A percentile compares a stretch with the other conserved stretches of the same genome.
Conservation (phyloP, 805 yeast species). For the Kodamaea jinghongensis region DNA sequence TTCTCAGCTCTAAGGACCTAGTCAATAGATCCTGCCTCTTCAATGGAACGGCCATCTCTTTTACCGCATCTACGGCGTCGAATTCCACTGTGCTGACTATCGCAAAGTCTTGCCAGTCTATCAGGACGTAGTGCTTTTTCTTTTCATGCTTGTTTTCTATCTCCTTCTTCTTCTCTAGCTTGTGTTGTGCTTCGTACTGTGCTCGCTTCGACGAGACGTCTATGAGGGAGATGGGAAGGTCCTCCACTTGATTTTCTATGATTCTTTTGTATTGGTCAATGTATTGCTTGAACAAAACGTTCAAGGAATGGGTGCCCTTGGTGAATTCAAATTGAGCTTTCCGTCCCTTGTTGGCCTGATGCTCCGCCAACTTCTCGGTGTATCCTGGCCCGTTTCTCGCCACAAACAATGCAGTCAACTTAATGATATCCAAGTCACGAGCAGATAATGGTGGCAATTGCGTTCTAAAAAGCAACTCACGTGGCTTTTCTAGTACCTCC, state of each 20-base stretch:
- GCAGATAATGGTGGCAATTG: slow-evolving; percentile 46
- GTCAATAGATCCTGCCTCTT: slow-evolving; percentile 56
- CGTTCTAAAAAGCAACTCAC: slow-evolving; percentile 9
- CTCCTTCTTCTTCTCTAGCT: slow-evolving; percentile 27
- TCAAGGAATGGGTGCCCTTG: slow-evolving; percentile 55
- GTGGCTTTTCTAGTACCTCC: slow-evolving; percentile 2
- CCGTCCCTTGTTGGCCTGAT: slow-evolving; percentile 36
- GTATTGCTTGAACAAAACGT: slow-evolving; percentile 48
- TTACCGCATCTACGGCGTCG: slow-evolving; percentile 55
- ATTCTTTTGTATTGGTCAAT: slow-evolving; percentile 51
- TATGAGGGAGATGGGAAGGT: slow-evolving; percentile 35
- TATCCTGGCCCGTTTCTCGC: slow-evolving; percentile 57
- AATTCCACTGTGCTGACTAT: slow-evolving; percentile 69
- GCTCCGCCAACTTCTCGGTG: slow-evolving; percentile 27
- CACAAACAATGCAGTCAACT: slow-evolving; percentile 66
- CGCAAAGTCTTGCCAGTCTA: slow-evolving; percentile 85
- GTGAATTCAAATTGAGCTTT: slow-evolving; percentile 69
- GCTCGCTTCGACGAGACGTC: slow-evolving; percentile 54
- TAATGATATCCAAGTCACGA: slow-evolving; percentile 66
- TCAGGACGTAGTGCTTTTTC: slow-evolving; percentile 59
- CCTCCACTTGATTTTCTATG: slow-evolving; percentile 5
- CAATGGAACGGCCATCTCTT: slow-evolving; percentile 56
- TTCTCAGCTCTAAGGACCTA: slow-evolving; percentile 57
- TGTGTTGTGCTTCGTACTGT: slow-evolving; percentile 42
- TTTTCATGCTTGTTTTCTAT: slow-evolving; percentile 35